phyloP scores from a whole-genome alignment of 202 grass and related monocot species.

The Bolboschoenoplectus hybrid region DNA sequence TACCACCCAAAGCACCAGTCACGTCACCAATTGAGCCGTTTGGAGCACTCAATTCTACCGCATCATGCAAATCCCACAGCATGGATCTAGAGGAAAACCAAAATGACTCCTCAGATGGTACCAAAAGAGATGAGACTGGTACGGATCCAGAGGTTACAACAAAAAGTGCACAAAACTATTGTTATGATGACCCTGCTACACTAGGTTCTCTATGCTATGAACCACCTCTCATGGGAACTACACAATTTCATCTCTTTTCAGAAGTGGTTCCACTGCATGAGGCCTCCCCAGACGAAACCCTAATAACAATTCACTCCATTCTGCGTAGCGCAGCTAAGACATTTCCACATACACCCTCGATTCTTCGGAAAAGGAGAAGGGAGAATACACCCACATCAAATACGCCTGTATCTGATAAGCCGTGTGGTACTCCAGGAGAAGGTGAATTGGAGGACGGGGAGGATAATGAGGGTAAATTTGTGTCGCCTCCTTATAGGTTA shows the following conservation, averaged over 20 bases:
- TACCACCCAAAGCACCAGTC: conserved; percentile 28
- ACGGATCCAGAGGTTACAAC: conserved; percentile 18
- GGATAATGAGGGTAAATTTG: conserved; percentile 56
- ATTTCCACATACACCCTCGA: conserved; percentile 79
- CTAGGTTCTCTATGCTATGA: conserved; percentile 79
- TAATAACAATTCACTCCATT: conserved; percentile 67
- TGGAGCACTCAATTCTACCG: background rate
- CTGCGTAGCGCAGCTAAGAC: conserved; percentile 79
- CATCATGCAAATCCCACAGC: conserved; percentile 29
- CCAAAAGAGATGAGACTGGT: background rate
- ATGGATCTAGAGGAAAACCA: conserved; percentile 17
- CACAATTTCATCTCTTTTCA: conserved; percentile 41
- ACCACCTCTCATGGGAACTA: conserved; percentile 56
- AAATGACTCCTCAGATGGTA: conserved; percentile 22
- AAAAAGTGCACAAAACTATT: background rate
- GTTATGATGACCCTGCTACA: conserved; percentile 42
- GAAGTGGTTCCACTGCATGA: background rate
- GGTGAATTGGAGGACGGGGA: conserved; percentile 36
- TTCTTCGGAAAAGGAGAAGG: conserved; percentile 78
- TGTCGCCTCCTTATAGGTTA: conserved; percentile 83
- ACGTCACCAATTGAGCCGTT: conserved; percentile 23
- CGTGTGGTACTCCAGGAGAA: conserved; percentile 54
- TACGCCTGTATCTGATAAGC: conserved; percentile 50
- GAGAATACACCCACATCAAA: conserved; percentile 51
- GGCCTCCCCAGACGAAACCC: conserved; percentile 28